These are phyloP conservation scores for Ceratocystis diversiconidia DNA, from an alignment of 2,329 filamentous ascomycete genomes.

Conservation along the genomic window DNA sequence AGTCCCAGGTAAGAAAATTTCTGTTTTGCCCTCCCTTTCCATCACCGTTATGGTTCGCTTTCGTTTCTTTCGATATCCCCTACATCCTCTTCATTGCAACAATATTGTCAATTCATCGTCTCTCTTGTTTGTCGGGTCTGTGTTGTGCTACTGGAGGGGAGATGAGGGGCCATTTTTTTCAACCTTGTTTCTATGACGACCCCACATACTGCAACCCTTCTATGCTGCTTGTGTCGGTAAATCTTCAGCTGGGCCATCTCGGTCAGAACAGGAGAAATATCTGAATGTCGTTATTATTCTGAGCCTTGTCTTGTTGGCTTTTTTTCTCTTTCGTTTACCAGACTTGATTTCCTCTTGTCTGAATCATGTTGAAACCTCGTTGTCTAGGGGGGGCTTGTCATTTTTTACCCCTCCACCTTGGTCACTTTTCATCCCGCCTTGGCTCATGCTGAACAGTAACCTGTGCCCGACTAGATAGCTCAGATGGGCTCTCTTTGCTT, in stretches of 20 bases:
- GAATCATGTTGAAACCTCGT: background rate
- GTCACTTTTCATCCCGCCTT: background rate
- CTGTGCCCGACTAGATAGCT: background rate
- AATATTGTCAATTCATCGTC: background rate
- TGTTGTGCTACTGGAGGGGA: constrained; percentile 7
- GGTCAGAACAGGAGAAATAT: background rate
- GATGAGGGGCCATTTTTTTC: constrained; percentile 16
- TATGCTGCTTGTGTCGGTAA: background rate
- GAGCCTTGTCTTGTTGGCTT: background rate
- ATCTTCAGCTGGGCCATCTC: background rate
- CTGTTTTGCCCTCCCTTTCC: background rate
- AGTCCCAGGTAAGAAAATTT: constrained; percentile 69
- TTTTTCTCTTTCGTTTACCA: background rate
- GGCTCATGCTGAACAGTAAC: background rate
- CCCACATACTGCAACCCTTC: constrained; percentile 5
- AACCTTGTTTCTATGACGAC: constrained; percentile 18
- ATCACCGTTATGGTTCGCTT: constrained; percentile 16
- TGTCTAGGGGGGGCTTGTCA: constrained; percentile 12
- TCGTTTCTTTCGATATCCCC: constrained; percentile 9
- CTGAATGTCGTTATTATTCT: background rate
- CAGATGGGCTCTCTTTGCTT: background rate
- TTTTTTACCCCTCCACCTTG: constrained; percentile 13
- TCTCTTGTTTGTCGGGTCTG: background rate
- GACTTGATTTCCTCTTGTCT: background rate
- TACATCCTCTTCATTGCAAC: background rate